Conservation (phyloP, 192 early-diverging fungal genomes). For the Geranomyces variabilis region DNA sequence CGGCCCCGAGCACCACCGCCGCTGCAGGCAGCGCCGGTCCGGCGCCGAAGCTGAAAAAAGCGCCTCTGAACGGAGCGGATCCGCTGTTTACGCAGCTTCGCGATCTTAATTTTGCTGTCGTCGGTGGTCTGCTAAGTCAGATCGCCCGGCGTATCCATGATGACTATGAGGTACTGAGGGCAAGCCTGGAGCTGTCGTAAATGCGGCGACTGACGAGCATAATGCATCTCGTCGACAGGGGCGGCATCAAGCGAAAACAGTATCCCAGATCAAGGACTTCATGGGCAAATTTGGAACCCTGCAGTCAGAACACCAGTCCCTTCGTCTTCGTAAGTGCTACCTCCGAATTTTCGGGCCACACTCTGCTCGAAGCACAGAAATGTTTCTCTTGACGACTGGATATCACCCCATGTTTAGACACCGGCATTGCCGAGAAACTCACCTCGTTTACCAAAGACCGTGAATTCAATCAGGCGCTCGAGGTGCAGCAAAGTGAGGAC, state of each 20-base stretch:
- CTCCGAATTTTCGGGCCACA: no score
- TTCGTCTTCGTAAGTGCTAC: slow-evolving; percentile 66
- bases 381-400: no score
- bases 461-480: slow-evolving; percentile 81
- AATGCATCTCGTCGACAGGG: slow-evolving; percentile 43
- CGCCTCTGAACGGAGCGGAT: slow-evolving; percentile 81
- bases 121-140: slow-evolving; percentile 80
- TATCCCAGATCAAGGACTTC: slow-evolving; percentile 91
- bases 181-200: no score
- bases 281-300: slow-evolving; percentile 81
- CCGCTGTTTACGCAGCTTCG: slow-evolving; percentile 79
- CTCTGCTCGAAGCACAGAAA: no score
- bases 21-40: not conserved
- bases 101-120: slow-evolving; percentile 89
- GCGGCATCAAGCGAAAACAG: slow-evolving; percentile 87
- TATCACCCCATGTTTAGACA: no score
- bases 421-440: slow-evolving; percentile 80
- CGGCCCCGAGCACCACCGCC: slow-evolving; percentile 22
- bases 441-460: slow-evolving; percentile 75
- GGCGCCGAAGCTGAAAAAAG: slow-evolving; percentile 60
- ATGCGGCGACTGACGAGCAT: not conserved
- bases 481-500: slow-evolving; percentile 84
- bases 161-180: slow-evolving; percentile 86
- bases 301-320: slow-evolving; percentile 84
- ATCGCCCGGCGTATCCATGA: slow-evolving; percentile 83